Conservation (phyloP, 805 yeast species). For the Starmerella sirachaensis region DNA sequence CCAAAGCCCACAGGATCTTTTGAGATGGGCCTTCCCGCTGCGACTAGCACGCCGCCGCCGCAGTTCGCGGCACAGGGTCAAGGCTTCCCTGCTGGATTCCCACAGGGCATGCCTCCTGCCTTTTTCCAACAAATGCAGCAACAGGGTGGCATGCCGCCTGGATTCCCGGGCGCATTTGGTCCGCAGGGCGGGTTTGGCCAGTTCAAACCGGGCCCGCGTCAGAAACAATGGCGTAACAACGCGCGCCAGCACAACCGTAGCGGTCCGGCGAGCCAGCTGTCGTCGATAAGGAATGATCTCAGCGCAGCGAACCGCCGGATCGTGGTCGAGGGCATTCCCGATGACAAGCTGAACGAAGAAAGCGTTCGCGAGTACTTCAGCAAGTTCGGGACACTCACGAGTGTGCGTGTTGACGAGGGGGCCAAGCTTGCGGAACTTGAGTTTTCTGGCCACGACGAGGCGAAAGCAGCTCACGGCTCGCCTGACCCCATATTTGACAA, state of each 20-base stretch:
- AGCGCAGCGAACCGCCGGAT: conserved; percentile 27
- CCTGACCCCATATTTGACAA: conserved; percentile 38
- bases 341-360: conserved; percentile 32
- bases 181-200: not conserved
- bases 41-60: not conserved
- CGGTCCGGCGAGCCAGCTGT: not conserved
- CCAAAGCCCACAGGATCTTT: not conserved
- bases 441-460: conserved; percentile 30
- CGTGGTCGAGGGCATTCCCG: conserved; percentile 36
- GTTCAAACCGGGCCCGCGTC: not conserved
- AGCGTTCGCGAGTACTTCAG: conserved; percentile 30
- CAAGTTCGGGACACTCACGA: conserved; percentile 32
- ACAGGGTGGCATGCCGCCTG: not conserved
- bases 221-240: not conserved
- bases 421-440: conserved; percentile 32
- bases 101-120: conserved; percentile 2
- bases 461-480: conserved; percentile 34
- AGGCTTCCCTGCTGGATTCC: not conserved
- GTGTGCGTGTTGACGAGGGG: conserved; percentile 25
- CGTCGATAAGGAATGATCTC: conserved; percentile 20
- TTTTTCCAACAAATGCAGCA: not conserved
- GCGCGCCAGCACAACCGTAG: conserved; percentile 4
- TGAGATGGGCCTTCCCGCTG: conserved; percentile 1
- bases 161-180: not conserved
- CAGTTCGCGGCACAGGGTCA: conserved; percentile 5